Base-by-base conservation (phyloP, 2,329 filamentous ascomycete species). In the Malbranchea zuffiana region DNA sequence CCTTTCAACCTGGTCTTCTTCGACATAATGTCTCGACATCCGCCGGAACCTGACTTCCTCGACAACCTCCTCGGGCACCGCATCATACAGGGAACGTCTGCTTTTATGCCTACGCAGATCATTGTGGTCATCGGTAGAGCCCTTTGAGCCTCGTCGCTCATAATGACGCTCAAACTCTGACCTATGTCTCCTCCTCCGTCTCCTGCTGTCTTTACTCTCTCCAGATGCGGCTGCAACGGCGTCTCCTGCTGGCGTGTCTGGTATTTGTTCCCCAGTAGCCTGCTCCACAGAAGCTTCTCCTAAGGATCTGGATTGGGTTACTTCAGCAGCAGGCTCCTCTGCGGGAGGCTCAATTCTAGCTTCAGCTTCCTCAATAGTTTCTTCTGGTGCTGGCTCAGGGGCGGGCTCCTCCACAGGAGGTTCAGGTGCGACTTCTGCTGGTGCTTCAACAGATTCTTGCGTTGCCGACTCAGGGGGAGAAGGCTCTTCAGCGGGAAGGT, bases 71-170 rank as follows among this genome's bases (percentile, higher is more conserved):
- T 17, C 56, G 52, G 23, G 39, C 16, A 57, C 52, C 25, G 48
- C 54, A 4, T 50, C 46, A 53, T 55, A 61, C 17, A 54, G 53
- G 28, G 54, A 53, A 10, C 51, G 48, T 11, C 57, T 56, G 32
- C 51, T 52, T 39, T 56, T 61, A 37, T 51, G 48, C 12, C 56
- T 54, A 34, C 52, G 47, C 20, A 55, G 48, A 36, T 48, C 44
- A 6, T 44, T 47, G 26, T 50, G 52, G 5, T 48, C 52, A 34
- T 62, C 59, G 4, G 52, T 55, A 2, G 57, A 63, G 17, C 51
- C 48, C 35, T 55, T 63, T 3, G 59, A 60, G 25, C 51, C 49
- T 6, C 53, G 52, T 37, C 54, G 54, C 18, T 61, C 58, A 16
- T 51, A 50, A 2, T 57, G 53, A 17, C 47, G 39, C 8, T 44